phyloP scores from a whole-genome alignment of 2,329 filamentous ascomycete genomes.

The Arachnopeziza araneosa region DNA sequence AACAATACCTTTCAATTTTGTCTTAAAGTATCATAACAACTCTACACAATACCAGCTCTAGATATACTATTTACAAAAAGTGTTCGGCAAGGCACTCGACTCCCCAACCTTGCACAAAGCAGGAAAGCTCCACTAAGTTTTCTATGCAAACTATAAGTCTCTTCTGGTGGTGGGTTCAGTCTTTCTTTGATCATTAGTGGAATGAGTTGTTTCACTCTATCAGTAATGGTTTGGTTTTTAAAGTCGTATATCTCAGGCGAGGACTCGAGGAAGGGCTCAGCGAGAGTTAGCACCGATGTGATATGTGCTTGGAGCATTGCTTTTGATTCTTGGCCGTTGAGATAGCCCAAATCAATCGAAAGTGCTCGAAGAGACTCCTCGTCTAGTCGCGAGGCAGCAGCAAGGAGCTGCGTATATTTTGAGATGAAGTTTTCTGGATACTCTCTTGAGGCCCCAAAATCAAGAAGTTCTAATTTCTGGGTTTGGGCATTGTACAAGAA shows the following conservation, averaged over 20 bases:
- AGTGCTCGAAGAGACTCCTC: slow-evolving; percentile 56
- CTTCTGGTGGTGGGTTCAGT: slow-evolving; percentile 86
- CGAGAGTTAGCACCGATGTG: slow-evolving; percentile 81
- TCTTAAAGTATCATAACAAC: not conserved
- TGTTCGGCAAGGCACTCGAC: slow-evolving; percentile 72
- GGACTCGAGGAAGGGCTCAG: slow-evolving; percentile 76
- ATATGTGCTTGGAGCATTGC: slow-evolving; percentile 88
- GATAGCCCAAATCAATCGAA: slow-evolving; percentile 76
- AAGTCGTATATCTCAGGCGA: slow-evolving; percentile 90
- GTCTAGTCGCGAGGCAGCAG: slow-evolving; percentile 71
- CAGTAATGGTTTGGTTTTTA: slow-evolving; percentile 89
- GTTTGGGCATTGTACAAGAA: slow-evolving; percentile 79
- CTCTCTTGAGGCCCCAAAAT: slow-evolving; percentile 89
- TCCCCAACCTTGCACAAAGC: slow-evolving; percentile 80
- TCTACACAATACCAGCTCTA: slow-evolving; percentile 18
- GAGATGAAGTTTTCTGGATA: slow-evolving; percentile 75
- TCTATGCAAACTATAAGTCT: slow-evolving; percentile 92
- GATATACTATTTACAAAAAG: slow-evolving; percentile 56
- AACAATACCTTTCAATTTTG: not conserved
- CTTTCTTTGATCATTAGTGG: slow-evolving; percentile 90
- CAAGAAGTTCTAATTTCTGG: slow-evolving; percentile 78
- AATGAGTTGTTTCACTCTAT: slow-evolving; percentile 81
- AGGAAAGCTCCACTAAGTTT: slow-evolving; percentile 95
- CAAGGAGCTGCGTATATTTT: slow-evolving; percentile 73
- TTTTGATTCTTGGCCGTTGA: slow-evolving; percentile 82